phyloP scores from a whole-genome alignment of 2,329 filamentous ascomycete genomes.

The Fusarium setosum region DNA sequence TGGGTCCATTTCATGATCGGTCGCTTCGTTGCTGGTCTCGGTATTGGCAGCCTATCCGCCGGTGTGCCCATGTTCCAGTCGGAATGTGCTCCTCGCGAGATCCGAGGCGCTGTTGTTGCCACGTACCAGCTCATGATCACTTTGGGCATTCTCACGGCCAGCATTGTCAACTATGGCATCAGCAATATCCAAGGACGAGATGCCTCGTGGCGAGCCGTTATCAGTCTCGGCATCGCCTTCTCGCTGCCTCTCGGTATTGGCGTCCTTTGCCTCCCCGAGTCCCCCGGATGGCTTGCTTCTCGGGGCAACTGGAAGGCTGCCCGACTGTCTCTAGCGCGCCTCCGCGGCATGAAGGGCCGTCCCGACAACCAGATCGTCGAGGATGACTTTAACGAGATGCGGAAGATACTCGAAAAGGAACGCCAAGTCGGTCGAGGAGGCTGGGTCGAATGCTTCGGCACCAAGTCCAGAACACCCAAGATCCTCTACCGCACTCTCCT shows the following conservation, averaged over 20 bases:
- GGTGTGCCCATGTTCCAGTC: conserved; percentile 76
- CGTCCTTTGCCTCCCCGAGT: conserved; percentile 65
- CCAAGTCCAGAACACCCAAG: conserved; percentile 62
- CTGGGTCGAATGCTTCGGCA: conserved; percentile 72
- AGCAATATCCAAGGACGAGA: conserved; percentile 54
- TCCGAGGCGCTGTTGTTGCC: conserved; percentile 72
- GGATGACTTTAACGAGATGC: conserved; percentile 65
- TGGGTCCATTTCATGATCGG: conserved; percentile 77
- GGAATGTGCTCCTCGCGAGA: conserved; percentile 70
- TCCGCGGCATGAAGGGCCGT: conserved; percentile 63
- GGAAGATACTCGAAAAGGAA: conserved; percentile 58
- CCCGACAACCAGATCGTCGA: conserved; percentile 58
- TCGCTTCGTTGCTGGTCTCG: conserved; percentile 74
- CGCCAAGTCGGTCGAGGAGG: conserved; percentile 57
- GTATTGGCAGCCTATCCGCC: conserved; percentile 74
- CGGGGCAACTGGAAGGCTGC: conserved; percentile 60
- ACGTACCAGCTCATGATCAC: conserved; percentile 83
- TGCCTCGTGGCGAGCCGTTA: conserved; percentile 71
- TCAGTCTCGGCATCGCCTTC: conserved; percentile 65
- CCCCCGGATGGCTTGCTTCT: conserved; percentile 66
- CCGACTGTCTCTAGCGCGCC: conserved; percentile 61
- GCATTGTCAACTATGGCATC: conserved; percentile 66
- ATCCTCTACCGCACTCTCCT: conserved; percentile 73
- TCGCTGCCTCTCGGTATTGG: conserved; percentile 64
- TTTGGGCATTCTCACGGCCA: conserved; percentile 71